Evolutionary conservation across 345 rosid species (phyloP).

Genomic region (Raphanus raphanistrum): DNA sequence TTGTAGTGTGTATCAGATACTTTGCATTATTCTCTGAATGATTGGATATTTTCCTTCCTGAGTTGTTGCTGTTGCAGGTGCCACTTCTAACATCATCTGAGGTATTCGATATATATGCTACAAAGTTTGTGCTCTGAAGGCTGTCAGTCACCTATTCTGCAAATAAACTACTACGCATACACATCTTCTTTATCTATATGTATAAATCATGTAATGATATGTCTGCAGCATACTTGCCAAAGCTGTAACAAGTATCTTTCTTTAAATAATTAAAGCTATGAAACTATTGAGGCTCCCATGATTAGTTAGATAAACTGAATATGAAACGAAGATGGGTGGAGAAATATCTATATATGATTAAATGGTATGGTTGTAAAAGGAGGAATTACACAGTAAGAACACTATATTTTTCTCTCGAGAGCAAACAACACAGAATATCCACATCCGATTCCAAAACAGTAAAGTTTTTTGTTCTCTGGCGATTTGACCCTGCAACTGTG

Average conservation of each 20-base stretch:
- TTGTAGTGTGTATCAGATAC: not conserved
- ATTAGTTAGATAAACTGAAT: not conserved
- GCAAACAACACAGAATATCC: not conserved
- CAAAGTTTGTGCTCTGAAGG: constrained; percentile 48
- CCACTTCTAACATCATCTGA: constrained; percentile 68
- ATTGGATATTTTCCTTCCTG: not conserved
- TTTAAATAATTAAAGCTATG: constrained; percentile 8
- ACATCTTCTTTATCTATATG: not conserved
- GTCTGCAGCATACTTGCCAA: constrained; percentile 3
- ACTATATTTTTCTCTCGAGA: not conserved
- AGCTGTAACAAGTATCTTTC: constrained; percentile 11
- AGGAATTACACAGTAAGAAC: constrained; percentile 3
- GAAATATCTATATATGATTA: constrained; percentile 4
- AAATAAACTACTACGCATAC: constrained; percentile 18
- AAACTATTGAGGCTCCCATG: constrained; percentile 2
- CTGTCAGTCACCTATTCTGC: not conserved
- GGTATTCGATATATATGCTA: constrained; percentile 54
- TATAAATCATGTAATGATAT: constrained; percentile 5
- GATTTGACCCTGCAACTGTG: constrained; percentile 15
- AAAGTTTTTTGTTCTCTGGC: not conserved
- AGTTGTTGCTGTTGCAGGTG: constrained; percentile 47
- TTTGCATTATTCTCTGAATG: constrained; percentile 3
- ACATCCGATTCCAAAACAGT: constrained; percentile 13
- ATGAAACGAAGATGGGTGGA: constrained; percentile 3
- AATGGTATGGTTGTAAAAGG: not conserved